Evolutionary conservation across 805 yeast species (phyloP), one percentile per base, ranked within the genome.

Genomic region (Yarrowia keelungensis): DNA sequence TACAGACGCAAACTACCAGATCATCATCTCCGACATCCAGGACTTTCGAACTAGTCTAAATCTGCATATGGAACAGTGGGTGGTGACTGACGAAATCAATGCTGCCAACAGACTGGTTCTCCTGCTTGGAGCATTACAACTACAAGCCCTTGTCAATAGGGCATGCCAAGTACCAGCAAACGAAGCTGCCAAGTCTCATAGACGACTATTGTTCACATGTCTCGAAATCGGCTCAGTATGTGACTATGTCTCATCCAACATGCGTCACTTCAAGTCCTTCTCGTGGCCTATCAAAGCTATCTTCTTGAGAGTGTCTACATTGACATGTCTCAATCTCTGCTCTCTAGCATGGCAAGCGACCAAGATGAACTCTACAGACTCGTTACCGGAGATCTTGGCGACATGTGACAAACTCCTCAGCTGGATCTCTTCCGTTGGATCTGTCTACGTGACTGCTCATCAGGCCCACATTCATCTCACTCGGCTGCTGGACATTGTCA

Each of bases 251-350:
- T 56, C 62, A 15, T 56, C 47, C 47, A 56, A 56, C 62, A 56
- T 56, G 62, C 19, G 62, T 9, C 62, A 56, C 62, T 56, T 56
- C 47, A 56, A 56, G 62, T 56, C 62, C 38, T 56, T 56, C 14
- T 41, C 62, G 15, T 56, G 62, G 62, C 62, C 62, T n/a, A 56
- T 56, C 26, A 56, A 56, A 22, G 62, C 62, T 38, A 56, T 56
- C 11, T 56, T 56, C 14, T 39, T 56, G 10, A 19, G 62, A 15
- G 62, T 56, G 9, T 56, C 62, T 8, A 41, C 62, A 3, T 39
- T 42, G 26, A 56, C 62, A 2, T 56, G 62, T 26, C 62, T 56
- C 10, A 56, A 56, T 11, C 47, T 56, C 26, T 56, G 62, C 5
- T 56, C 62, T 2, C n/a, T 56, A 16, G 62, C 62, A 8, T 56